Conservation (phyloP, 495 filamentous ascomycete genomes). For the Penicillium argentinense region DNA sequence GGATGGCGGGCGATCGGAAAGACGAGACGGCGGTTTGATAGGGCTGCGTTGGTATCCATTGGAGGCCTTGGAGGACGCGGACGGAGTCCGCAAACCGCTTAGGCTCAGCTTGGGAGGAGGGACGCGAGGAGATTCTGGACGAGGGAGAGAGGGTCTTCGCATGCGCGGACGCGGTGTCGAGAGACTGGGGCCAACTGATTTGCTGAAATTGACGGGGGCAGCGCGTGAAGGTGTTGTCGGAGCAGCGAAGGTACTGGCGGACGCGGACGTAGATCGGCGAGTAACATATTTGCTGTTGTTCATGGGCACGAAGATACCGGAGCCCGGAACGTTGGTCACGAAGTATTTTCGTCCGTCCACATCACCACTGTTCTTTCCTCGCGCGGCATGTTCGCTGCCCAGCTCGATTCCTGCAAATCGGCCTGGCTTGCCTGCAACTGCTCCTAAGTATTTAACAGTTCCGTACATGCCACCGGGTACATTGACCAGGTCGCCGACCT, state of each 20-base stretch:
- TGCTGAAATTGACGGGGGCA: slow-evolving; percentile 64
- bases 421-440: slow-evolving; percentile 85
- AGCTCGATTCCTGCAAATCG: slow-evolving; percentile 95
- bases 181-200: slow-evolving; percentile 78
- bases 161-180: slow-evolving; percentile 65
- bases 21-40: slow-evolving; percentile 43
- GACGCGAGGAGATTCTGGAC: slow-evolving; percentile 76
- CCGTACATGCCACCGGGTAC: slow-evolving; percentile 95
- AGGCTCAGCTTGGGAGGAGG: slow-evolving; percentile 55
- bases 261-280: slow-evolving; percentile 48
- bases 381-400: slow-evolving; percentile 70
- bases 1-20: slow-evolving; percentile 45
- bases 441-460: slow-evolving; percentile 83
- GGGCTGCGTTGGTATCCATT: slow-evolving; percentile 41
- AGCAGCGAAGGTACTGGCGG: slow-evolving; percentile 59
- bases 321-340: slow-evolving; percentile 68
- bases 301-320: slow-evolving; percentile 93
- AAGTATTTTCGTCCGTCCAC: slow-evolving; percentile 90
- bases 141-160: slow-evolving; percentile 69
- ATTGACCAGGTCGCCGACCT: slow-evolving; percentile 87
- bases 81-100: slow-evolving; percentile 50
- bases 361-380: slow-evolving; percentile 95
- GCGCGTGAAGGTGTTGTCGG: slow-evolving; percentile 65
- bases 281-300: slow-evolving; percentile 76
- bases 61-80: slow-evolving; percentile 31